phyloP scores from a whole-genome alignment of 345 rosid genomes.

The Dovyalis caffra region DNA sequence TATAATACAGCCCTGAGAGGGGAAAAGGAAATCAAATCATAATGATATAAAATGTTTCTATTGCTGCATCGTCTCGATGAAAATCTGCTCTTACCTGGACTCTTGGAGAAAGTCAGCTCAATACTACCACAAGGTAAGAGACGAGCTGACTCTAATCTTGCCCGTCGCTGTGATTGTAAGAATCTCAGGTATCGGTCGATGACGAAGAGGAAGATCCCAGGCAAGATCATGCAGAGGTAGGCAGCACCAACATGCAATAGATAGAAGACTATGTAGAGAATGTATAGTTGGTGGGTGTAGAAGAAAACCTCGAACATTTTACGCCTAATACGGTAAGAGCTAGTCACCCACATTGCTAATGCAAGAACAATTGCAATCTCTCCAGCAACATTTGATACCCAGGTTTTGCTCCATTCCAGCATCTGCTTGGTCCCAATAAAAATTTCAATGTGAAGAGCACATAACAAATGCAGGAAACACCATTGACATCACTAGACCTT shows the following conservation, averaged over 20 bases:
- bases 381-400: constrained; percentile 52
- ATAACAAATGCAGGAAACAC: background rate
- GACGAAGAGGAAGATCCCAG: constrained; percentile 61
- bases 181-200: constrained; percentile 62
- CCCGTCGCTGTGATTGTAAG: constrained; percentile 50
- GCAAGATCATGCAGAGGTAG: constrained; percentile 52
- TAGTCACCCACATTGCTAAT: constrained; percentile 58
- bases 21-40: background rate
- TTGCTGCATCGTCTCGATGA: background rate
- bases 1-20: constrained; percentile 27
- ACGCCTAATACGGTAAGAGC: constrained; percentile 42
- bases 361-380: constrained; percentile 51
- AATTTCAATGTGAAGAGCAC: background rate
- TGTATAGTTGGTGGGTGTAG: constrained; percentile 17
- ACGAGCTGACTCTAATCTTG: constrained; percentile 48
- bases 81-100: constrained; percentile 28
- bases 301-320: constrained; percentile 59
- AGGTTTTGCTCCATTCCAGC: constrained; percentile 52
- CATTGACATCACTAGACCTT: background rate
- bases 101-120: constrained; percentile 63
- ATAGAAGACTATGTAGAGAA: constrained; percentile 53
- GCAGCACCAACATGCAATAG: constrained; percentile 56
- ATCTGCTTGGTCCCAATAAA: constrained; percentile 27
- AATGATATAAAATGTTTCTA: background rate
- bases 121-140: constrained; percentile 43